phyloP scores from a whole-genome alignment of 2,329 filamentous ascomycete genomes.

The Aspergillus hiratsukae region DNA sequence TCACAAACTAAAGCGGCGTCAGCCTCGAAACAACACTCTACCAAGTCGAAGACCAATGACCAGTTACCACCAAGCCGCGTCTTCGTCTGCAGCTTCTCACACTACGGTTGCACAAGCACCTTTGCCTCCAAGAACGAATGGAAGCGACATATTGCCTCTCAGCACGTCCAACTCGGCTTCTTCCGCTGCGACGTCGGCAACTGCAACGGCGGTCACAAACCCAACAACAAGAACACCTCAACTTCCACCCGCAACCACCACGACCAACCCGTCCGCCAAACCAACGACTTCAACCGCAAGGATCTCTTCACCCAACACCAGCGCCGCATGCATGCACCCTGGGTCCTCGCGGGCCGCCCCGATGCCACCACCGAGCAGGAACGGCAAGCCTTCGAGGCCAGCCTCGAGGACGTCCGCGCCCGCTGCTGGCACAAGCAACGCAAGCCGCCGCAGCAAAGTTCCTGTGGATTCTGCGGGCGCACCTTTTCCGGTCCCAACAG shows the following conservation, averaged over 20 bases:
- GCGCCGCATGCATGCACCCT: constrained; percentile 72
- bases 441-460: constrained; percentile 57
- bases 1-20: constrained; percentile 6
- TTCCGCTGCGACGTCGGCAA: constrained; percentile 69
- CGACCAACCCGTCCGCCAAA: constrained; percentile 27
- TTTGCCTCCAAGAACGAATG: constrained; percentile 89
- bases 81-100: constrained; percentile 73
- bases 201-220: constrained; percentile 37
- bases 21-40: constrained; percentile 5
- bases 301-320: constrained; percentile 88
- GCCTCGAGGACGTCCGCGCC: constrained; percentile 53
- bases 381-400: constrained; percentile 44
- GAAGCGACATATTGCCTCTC: constrained; percentile 80
- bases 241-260: constrained; percentile 8
- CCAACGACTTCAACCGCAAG: constrained; percentile 80
- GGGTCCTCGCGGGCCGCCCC: constrained; percentile 46
- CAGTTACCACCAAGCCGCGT: neutral
- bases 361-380: constrained; percentile 24
- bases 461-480: constrained; percentile 55
- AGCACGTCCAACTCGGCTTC: constrained; percentile 70
- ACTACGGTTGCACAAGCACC: constrained; percentile 67
- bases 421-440: constrained; percentile 60
- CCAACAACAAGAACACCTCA: constrained; percentile 3
- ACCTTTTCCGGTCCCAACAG: constrained; percentile 59
- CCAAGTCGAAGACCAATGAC: constrained; percentile 6